Evolutionary conservation across 345 rosid genomes (phyloP), one percentile per base, ranked within the genome.

Genomic region (Citrus hindsii): DNA sequence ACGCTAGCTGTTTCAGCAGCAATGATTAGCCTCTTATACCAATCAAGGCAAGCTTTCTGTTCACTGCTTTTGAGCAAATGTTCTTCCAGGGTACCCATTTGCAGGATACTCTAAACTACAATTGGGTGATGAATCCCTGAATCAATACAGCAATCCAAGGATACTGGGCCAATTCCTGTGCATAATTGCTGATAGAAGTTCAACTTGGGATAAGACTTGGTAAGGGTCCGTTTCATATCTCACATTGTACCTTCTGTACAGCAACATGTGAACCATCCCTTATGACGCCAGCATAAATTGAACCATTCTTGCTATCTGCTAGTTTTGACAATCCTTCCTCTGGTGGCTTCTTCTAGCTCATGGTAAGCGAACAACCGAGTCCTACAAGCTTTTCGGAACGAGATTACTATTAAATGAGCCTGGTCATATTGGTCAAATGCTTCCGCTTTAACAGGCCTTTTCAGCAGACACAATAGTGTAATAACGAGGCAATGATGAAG

Each of bases 311-410:
- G 53, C 85, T 87, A 25, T 84, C 83, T 27, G 83, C 86, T 46
- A 90, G 87, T 76, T 84, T 30, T 88, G 90, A 53, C 73, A 76
- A 4, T 86, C 93, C 77, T 84, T 87, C 90, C 90, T 81, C 80
- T 85, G 3, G 95, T 87, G 33, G 97, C 94, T 79, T 88, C 91
- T 70, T 90, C 90, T 61, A 94, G 89, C 85, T 94, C 98, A 28
- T 87, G 87, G 84, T 87, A 89, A 69, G 84, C 80, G 81, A 92
- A 91, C 38, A 88, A 71, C 70, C 89, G 89, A n/a, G 92, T 81
- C 83, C 87, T 88, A 80, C 90, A 90, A 71, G 90, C 88, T 86
- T 92, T 92, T 33, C 91, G 84, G 81, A 89, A 89, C 0, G 94
- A 91, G 81, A 87, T 83, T 71, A 63, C 86, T 82, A 9, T 79